Evolutionary conservation across 73 alveolate genomes (phyloP).

Genomic region (Durusdinium trenchii): DNA sequence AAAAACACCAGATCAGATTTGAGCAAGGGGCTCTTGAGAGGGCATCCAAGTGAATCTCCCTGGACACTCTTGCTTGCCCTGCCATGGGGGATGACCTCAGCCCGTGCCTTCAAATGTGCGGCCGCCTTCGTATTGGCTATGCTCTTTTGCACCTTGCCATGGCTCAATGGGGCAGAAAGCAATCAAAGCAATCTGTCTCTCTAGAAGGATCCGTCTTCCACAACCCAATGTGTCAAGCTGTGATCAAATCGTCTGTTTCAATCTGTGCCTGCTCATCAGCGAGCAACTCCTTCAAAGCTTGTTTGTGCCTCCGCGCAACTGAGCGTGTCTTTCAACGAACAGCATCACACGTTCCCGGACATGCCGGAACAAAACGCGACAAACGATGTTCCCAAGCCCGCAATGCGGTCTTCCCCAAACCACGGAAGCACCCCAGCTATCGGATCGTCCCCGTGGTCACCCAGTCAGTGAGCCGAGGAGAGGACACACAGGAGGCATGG

Average conservation of each 20-base stretch:
- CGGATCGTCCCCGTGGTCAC: background rate
- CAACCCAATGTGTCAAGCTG: no score
- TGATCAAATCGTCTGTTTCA: background rate
- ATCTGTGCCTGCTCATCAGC: conserved; percentile 96
- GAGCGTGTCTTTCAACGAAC: background rate
- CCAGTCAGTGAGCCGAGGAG: no score
- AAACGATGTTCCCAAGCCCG: background rate
- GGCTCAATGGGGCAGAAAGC: background rate
- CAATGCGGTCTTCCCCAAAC: background rate
- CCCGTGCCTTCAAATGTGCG: conserved; percentile 96
- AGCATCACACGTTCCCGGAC: background rate
- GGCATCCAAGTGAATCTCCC: no score
- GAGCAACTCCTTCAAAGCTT: conserved; percentile 98
- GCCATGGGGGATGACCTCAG: no score
- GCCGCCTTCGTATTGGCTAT: conserved; percentile 97
- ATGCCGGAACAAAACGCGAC: background rate
- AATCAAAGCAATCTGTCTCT: background rate
- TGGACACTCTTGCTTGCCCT: no score
- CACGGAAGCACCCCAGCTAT: background rate
- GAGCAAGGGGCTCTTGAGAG: no score
- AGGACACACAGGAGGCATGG: conserved; percentile 98
- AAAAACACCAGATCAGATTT: no score
- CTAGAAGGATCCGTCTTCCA: no score
- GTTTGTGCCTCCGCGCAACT: conserved; percentile 96
- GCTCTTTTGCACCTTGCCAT: conserved; percentile 96